Base-by-base conservation (phyloP, 2,329 filamentous ascomycete genomes). In the Colletotrichum sansevieriae region DNA sequence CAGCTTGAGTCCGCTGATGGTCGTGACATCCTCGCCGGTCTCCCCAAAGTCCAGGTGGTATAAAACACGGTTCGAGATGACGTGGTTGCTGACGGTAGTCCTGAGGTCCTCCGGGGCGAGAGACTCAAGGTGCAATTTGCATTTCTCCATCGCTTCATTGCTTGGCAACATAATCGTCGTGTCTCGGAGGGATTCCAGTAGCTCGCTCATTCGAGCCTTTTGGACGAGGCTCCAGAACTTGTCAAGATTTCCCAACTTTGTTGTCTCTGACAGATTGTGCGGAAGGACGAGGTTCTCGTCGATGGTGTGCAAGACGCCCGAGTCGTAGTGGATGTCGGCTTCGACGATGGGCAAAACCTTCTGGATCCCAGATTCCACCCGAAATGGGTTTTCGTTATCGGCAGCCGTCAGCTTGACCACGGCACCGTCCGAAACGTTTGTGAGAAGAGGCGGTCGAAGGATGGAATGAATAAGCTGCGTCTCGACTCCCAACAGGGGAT, bases 261-360 rank as follows among this genome's bases (percentile, higher is more conserved):
- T 58, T 1, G 61, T 63, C 9, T 63, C 61, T 12, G 61, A 63
- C 0, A 63, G 4, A 20, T 63, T 63, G 4, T 63, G 61, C 2
- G 61, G 61, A 39, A 63, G 41, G 1, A 63, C 61, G 15, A 63
- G 52, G 15, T 63, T 63, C 5, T 43, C 20, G 4, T 9, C 13
- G 6, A 63, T 58, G 3, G 15, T 58, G 5, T 63, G 61, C 22
- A 63, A 8, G 2, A 63, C 61, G 6, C 61, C 61, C 1, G 33
- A 9, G 8, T 63, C 52, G 25, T 63, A 12, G 20, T 20, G 1
- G 5, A 63, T 58, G 1, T 63, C 61, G 0, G 61, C 20, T 3
- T 63, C 52, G 33, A 39, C 9, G n/a, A 63, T 33, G 8, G 8
- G 41, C 29, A 63, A 37, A 12, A 63, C 43, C 20, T 63, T 63